Evolutionary conservation across 164 flowering plant genomes (phyloP).

Genomic region (Dillenia turbinata): DNA sequence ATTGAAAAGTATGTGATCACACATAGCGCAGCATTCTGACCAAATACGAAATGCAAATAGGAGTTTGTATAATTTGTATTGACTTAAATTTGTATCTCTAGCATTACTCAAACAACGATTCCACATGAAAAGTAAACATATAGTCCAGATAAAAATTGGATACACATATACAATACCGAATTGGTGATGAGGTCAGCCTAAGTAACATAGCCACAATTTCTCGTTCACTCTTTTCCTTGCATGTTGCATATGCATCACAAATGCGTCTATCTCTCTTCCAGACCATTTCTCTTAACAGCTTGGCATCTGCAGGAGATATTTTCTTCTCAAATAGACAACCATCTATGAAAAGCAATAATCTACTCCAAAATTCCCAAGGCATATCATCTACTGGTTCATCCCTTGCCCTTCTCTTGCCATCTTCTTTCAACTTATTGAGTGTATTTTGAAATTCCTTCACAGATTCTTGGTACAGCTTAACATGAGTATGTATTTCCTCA

Average conservation of each 20-base stretch:
- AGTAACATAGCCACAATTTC: constrained; percentile 55
- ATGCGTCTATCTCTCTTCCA: constrained; percentile 76
- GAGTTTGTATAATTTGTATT: no score
- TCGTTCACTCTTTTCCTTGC: constrained; percentile 61
- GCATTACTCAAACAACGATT: no score
- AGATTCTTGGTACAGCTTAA: constrained; percentile 80
- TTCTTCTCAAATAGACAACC: constrained; percentile 93
- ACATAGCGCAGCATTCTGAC: no score
- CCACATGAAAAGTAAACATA: no score
- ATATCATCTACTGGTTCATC: constrained; percentile 67
- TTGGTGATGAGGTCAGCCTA: constrained; percentile 45
- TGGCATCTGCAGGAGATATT: constrained; percentile 56
- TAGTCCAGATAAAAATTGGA: no score
- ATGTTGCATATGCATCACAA: constrained; percentile 54
- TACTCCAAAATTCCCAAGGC: constrained; percentile 97
- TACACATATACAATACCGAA: constrained; percentile 33
- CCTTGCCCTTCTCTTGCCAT: constrained; percentile 51
- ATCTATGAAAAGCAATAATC: constrained; percentile 67
- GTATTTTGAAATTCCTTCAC: constrained; percentile 79
- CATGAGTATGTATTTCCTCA: constrained; percentile 69
- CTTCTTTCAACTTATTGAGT: constrained; percentile 59
- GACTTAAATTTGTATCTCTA: no score
- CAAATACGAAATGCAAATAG: no score
- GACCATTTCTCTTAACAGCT: constrained; percentile 70
- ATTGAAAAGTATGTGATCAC: not conserved